Evolutionary conservation across 78 protist species (phyloP), one percentile per base, ranked within the genome.

Genomic region (Pelomyxa schiedti): DNA sequence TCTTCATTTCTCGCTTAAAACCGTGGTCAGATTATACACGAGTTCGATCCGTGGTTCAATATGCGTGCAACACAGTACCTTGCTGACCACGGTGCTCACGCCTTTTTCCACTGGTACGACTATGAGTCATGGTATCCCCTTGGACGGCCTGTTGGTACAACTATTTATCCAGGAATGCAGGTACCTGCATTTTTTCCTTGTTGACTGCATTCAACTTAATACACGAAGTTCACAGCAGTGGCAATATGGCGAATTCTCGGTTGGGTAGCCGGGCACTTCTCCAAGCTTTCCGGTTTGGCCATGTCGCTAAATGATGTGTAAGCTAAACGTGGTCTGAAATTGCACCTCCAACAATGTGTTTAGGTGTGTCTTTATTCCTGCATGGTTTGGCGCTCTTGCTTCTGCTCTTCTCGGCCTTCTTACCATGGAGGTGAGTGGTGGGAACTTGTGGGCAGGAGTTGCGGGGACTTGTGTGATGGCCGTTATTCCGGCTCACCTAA

Each of bases 281-380:
- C 58, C 16, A 16, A 16, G 32, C 32, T 16, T 16, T 47, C 16
- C 58, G 16, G 16, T 16, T 16, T 16, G 32, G 32, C 58, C 70
- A 4, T 66, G 30, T 66, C 70, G 32, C 70, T 66, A 39, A 66
- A 66, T 6, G 70, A 66, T 41, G 36, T 66, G 52, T n/a, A n/a
- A n/a, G n/a, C n/a, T n/a, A n/a, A n/a, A n/a, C n/a, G n/a, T n/a
- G n/a, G n/a, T n/a, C n/a, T n/a, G n/a, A n/a, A n/a, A n/a, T n/a
- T n/a, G n/a, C n/a, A n/a, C n/a, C n/a, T n/a, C n/a, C n/a, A n/a
- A n/a, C n/a, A n/a, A n/a, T n/a, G n/a, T n/a, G n/a, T n/a, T n/a
- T n/a, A n/a, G n/a, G n/a, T 66, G 70, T 41, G 2, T 3, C 70
- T 9, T 28, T 41, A 29, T 66, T 22, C 70, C 70, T n/a, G 2